These are phyloP conservation scores for Bryoglossum gracile DNA, from an alignment of 495 filamentous ascomycete genomes.

Conservation along the genomic window DNA sequence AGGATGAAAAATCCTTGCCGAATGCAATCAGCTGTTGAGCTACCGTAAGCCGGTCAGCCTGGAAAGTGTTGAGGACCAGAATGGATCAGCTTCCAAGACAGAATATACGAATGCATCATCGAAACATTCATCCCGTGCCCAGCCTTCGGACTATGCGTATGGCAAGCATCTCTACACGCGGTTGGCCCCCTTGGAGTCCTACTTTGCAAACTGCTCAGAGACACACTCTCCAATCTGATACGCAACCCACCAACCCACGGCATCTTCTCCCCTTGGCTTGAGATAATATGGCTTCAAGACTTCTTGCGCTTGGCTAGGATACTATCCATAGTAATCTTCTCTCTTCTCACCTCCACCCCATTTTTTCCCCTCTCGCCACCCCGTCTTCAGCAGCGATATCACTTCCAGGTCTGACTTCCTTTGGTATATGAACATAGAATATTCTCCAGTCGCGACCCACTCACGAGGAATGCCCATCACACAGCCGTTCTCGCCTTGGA, in stretches of 20 bases:
- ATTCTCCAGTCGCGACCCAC: constrained; percentile 33
- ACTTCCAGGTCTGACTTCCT: constrained; percentile 25
- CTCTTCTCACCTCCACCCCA: constrained; percentile 30
- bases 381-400: constrained; percentile 20
- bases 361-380: constrained; percentile 7
- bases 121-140: constrained; percentile 35
- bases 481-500: constrained; percentile 36
- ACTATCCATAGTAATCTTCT: constrained; percentile 34
- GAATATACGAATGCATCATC: constrained; percentile 33
- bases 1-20: constrained; percentile 26
- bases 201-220: constrained; percentile 21
- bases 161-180: constrained; percentile 27
- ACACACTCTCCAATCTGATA: constrained; percentile 37
- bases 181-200: constrained; percentile 13
- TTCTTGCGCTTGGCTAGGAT: constrained; percentile 44
- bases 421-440: constrained; percentile 36
- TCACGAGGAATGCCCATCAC: constrained; percentile 33
- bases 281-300: constrained; percentile 44
- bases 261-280: constrained; percentile 27
- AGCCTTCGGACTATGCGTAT: constrained; percentile 32
- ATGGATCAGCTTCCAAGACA: constrained; percentile 31
- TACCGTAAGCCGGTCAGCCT: constrained; percentile 27
- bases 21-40: constrained; percentile 30
- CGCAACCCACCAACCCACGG: constrained; percentile 28
- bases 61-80: constrained; percentile 19